These are phyloP conservation scores for Exophiala spinifera DNA, from an alignment of 2,329 filamentous ascomycete species.

Conservation along the genomic window DNA sequence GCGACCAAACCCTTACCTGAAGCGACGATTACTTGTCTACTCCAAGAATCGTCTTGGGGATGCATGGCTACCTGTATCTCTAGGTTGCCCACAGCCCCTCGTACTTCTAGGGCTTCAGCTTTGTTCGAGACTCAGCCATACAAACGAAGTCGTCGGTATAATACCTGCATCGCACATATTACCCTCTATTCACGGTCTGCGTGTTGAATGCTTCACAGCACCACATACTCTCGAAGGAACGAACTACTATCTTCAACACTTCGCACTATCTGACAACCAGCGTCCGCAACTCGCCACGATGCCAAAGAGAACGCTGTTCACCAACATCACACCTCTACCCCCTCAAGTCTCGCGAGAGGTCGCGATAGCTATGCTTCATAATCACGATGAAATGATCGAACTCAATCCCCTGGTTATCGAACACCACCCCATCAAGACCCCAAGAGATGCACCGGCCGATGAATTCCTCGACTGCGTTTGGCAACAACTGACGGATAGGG, in stretches of 20 bases:
- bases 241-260: neutral
- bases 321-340: constrained; percentile 75
- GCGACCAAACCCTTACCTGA: neutral
- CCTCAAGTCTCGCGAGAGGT: constrained; percentile 62
- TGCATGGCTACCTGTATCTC: neutral
- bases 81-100: neutral
- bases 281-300: constrained; percentile 44
- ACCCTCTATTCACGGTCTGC: too few relatives aligned
- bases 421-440: constrained; percentile 65
- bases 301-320: constrained; percentile 70
- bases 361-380: constrained; percentile 72
- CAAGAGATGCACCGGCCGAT: constrained; percentile 63
- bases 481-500: constrained; percentile 76
- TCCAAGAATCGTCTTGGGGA: neutral
- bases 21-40: neutral
- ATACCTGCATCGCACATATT: too few relatives aligned
- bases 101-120: neutral
- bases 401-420: constrained; percentile 79
- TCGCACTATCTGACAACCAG: neutral
- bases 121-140: neutral
- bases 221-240: neutral
- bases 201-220: neutral
- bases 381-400: constrained; percentile 80
- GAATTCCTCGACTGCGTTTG: constrained; percentile 66
- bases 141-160: too few relatives aligned